Evolutionary conservation across 2,329 filamentous ascomycete genomes (phyloP), one percentile per base, ranked within the genome.

Genomic region (Cytospora paraplurivora): DNA sequence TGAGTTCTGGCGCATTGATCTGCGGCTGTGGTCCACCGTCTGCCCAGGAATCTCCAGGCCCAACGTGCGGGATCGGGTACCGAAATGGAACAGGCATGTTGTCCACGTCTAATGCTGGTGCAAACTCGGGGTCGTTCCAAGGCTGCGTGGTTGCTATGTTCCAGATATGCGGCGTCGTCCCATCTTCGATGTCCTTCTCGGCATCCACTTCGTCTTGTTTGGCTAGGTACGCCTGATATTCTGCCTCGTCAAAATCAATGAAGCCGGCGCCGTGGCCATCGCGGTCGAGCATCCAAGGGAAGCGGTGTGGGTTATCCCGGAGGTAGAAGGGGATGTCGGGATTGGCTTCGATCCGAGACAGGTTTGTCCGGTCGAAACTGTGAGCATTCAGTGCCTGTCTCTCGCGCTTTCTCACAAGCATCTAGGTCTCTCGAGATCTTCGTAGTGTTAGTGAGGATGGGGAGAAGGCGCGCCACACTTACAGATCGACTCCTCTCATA

Each of bases 271-370:
- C 72, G 37, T 68, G 66, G 2, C 73, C 73, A 62, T 78, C 76
- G 37, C 78, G 71, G 69, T 79, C 69, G 15, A 80, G 65, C 61
- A 79, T 65, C 68, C 76, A 78, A 27, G 67, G 68, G 66, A 76
- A 80, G 49, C 68, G 69, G 7, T 72, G 66, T 7, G 68, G 27
- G 61, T 76, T 71, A n/a, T 34, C 34, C 57, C 74, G 72, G 62
- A 83, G 66, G 65, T 75, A 78, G 10, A 68, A 67, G 1, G 81
- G 81, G 3, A 82, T 67, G 68, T 82, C 79, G 56, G 67, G 60
- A 66, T 81, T 80, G 7, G 69, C 62, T 15, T 76, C 72, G 8
- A 81, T 67, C 34, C 74, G 71, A 35, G 67, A 62, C 51, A 62
- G 58, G 5, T 64, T 62, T 11, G 34, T 62, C 21, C 67, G 64